phyloP scores from a whole-genome alignment of 2,329 filamentous ascomycete species.

The Aspergillus pseudoviridinutans region DNA sequence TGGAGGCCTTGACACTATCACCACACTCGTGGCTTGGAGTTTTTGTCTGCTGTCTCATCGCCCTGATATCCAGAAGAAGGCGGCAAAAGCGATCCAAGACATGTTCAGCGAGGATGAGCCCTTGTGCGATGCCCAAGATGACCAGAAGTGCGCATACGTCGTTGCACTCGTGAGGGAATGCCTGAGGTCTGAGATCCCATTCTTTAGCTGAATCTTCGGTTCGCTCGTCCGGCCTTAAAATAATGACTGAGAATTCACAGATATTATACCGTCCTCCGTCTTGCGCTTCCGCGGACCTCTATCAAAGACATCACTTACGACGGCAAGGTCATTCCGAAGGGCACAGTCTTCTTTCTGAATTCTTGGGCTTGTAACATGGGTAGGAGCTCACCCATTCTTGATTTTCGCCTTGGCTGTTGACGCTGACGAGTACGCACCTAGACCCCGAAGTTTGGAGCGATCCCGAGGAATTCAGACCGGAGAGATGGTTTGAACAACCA shows the following conservation, averaged over 20 bases:
- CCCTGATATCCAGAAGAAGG: conserved; percentile 60
- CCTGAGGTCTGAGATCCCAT: conserved; percentile 41
- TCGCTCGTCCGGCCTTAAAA: not conserved
- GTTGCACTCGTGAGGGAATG: conserved; percentile 62
- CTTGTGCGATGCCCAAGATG: conserved; percentile 58
- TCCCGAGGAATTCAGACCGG: conserved; percentile 56
- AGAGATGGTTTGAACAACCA: conserved; percentile 61
- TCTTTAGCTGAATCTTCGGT: not conserved
- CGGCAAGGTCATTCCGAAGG: conserved; percentile 56
- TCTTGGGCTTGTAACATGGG: conserved; percentile 68
- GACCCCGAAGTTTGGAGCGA: conserved; percentile 57
- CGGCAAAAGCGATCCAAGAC: conserved; percentile 53
- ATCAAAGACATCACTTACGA: conserved; percentile 58
- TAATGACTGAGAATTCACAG: conserved; percentile 24
- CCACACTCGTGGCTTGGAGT: conserved; percentile 63
- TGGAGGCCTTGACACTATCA: conserved; percentile 64
- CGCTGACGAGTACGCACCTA: conserved; percentile 8
- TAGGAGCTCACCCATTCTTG: conserved; percentile 28
- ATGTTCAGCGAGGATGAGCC: conserved; percentile 51
- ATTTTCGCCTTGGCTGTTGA: not conserved
- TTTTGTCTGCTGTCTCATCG: conserved; percentile 57
- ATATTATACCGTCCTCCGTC: conserved; percentile 60
- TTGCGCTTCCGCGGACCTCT: conserved; percentile 59
- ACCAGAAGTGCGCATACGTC: conserved; percentile 61
- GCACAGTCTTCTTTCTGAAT: conserved; percentile 63